A percentile compares a stretch with the other conserved stretches of the same genome.
Conservation (phyloP, 208 protist species). For the Trypanosoma lewisi region DNA sequence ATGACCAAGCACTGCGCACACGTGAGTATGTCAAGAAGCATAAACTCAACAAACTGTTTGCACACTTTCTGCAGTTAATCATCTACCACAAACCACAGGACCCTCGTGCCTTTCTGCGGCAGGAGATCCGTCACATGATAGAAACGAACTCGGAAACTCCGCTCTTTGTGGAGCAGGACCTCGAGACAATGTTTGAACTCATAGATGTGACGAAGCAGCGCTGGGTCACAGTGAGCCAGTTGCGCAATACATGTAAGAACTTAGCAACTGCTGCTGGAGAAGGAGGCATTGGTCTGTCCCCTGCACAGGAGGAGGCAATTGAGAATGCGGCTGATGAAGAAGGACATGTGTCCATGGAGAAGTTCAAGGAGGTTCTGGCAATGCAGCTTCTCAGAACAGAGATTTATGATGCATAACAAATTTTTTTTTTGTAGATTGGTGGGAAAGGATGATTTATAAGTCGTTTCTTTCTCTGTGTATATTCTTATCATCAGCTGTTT, state of each 20-base stretch:
- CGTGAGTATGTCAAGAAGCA: conserved; percentile 76
- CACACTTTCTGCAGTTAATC: conserved; percentile 85
- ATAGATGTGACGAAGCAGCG: conserved; percentile 89
- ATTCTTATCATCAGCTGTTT: background rate
- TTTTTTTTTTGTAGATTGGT: background rate
- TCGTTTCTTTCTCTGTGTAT: too few relatives aligned
- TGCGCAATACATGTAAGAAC: conserved; percentile 87
- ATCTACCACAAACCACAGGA: conserved; percentile 81
- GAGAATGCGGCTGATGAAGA: conserved; percentile 60
- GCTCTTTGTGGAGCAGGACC: conserved; percentile 83
- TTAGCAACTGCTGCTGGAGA: conserved; percentile 51
- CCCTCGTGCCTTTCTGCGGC: conserved; percentile 67
- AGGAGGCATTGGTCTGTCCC: conserved; percentile 28
- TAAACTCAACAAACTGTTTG: conserved; percentile 83
- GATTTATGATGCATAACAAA: conserved; percentile 37
- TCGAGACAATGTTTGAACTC: conserved; percentile 92
- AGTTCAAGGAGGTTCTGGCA: conserved; percentile 81
- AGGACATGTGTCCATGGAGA: conserved; percentile 70
- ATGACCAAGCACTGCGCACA: conserved; percentile 34
- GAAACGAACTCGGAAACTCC: conserved; percentile 56
- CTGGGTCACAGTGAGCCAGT: conserved; percentile 77
- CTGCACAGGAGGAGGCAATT: conserved; percentile 62
- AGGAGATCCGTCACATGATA: conserved; percentile 74
- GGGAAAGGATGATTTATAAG: background rate
- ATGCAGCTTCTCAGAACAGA: conserved; percentile 66